Percentiles rank a stretch among this genome's conserved stretches.
Conservation (phyloP, 2,329 filamentous ascomycete genomes). For the Phialophora tarda region DNA sequence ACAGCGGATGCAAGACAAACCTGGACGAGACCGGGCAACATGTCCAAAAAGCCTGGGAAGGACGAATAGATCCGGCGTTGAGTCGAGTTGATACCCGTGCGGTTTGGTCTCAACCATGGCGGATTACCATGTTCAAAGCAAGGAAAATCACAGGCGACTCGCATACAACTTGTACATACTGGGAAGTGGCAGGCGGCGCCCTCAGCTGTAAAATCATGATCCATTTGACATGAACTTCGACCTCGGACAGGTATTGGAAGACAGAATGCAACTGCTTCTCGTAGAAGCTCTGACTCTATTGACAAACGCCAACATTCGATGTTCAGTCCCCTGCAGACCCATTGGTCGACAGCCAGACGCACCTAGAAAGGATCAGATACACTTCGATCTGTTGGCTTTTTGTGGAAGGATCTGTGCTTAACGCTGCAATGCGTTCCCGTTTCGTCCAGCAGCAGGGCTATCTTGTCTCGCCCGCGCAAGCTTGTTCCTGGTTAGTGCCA, state of each 20-base stretch:
- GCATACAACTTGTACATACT: slow-evolving; percentile 35
- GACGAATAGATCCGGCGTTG: slow-evolving; percentile 31
- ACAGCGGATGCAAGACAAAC: neutral
- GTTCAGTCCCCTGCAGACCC: neutral
- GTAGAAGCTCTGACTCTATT: neutral
- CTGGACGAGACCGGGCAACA: slow-evolving; percentile 8
- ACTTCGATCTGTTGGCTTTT: neutral
- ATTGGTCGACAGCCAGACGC: neutral
- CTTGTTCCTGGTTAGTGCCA: neutral
- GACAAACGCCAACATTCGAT: neutral
- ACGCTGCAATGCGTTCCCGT: neutral
- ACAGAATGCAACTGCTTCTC: neutral
- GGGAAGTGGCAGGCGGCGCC: slow-evolving; percentile 17
- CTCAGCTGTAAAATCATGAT: slow-evolving; percentile 31
- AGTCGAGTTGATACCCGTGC: slow-evolving; percentile 30
- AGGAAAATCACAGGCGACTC: slow-evolving; percentile 22
- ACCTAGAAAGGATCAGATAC: neutral
- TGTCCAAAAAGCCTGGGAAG: slow-evolving; percentile 16
- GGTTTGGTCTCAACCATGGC: slow-evolving; percentile 23
- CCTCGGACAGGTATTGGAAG: neutral
- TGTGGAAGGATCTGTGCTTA: neutral
- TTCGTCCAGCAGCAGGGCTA: neutral
- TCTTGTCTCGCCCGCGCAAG: neutral
- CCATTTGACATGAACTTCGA: slow-evolving; percentile 19
- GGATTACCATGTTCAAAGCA: slow-evolving; percentile 11